Evolutionary conservation across 345 rosid species (phyloP), one percentile per base, ranked within the genome.

Genomic region (Aurinia saxatilis): DNA sequence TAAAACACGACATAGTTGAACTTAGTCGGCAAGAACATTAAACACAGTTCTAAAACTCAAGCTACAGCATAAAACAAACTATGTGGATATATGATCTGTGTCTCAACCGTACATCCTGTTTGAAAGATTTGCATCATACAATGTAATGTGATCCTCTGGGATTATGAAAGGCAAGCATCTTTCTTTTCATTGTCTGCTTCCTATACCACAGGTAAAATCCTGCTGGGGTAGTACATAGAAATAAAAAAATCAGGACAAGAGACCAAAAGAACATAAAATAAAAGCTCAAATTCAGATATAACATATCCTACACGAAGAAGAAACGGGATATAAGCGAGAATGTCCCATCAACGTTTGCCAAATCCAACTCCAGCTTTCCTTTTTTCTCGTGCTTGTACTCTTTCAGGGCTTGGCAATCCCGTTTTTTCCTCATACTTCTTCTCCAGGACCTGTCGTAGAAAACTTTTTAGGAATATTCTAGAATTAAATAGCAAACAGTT

Each of bases 361-460:
- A 92, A 92, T 69, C 98, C 98, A 58, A 71, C 82, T 55, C 84
- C 85, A 62, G 71, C 85, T 78, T 81, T 82, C 74, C 44, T 79
- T 52, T 64, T 63, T 68, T 77, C 73, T 18, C 70, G 81, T 56
- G 79, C 70, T 65, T 83, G 86, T 69, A 82, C 70, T 76, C 19
- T 80, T 77, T 92, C 98, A 65, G 98, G 96, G 57, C 86, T 82
- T 57, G 86, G 79, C 37, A 74, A 60, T 68, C 98, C 96, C 31
- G 91, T 84, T 75, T 49, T 83, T 23, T 76, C 84, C 72, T 88
- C 96, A 2, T 82, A 86, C 75, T 86, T 83, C 80, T 77, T 92
- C 70, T 92, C 96, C 51, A 91, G 70, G 21, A 84, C 85, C 96
- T 88, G 69, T 14, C 38, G 57, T 74, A 48, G 46, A 73, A 34